These are phyloP conservation scores for Furcasterigmium furcatum DNA, from an alignment of 2,329 filamentous ascomycete genomes.

Conservation along the genomic window DNA sequence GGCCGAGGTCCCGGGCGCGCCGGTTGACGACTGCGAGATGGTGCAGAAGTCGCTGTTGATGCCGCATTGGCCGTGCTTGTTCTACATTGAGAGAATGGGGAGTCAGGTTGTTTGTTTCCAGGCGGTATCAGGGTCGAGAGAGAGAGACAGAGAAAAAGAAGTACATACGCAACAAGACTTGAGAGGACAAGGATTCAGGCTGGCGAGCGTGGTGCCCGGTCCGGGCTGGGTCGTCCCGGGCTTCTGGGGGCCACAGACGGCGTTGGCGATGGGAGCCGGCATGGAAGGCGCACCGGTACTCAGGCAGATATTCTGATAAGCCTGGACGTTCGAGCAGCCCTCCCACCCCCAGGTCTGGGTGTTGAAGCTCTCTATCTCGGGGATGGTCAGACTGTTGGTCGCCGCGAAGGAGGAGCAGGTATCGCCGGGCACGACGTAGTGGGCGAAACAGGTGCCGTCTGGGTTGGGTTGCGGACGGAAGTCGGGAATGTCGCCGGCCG, in stretches of 20 bases:
- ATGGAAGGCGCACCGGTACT: slow-evolving; percentile 28
- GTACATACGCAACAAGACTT: slow-evolving; percentile 25
- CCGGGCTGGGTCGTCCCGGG: too few relatives aligned
- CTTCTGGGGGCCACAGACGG: slow-evolving; percentile 29
- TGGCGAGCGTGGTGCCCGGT: slow-evolving; percentile 13
- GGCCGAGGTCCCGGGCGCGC: slow-evolving; percentile 13
- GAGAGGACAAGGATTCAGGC: slow-evolving; percentile 23
- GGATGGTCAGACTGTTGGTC: slow-evolving; percentile 26
- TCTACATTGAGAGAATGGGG: too few relatives aligned
- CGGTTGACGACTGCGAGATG: slow-evolving; percentile 8
- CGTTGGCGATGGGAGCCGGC: slow-evolving; percentile 22
- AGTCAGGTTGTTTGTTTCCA: too few relatives aligned
- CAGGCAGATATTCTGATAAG: slow-evolving; percentile 25
- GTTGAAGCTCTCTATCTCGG: slow-evolving; percentile 32
- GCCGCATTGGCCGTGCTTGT: slow-evolving; percentile 42
- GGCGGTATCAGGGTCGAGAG: too few relatives aligned
- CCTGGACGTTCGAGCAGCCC: slow-evolving; percentile 23
- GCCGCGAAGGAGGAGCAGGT: slow-evolving; percentile 28
- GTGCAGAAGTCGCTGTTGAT: slow-evolving; percentile 38
- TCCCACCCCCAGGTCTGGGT: slow-evolving; percentile 34
- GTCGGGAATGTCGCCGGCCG: slow-evolving; percentile 16
- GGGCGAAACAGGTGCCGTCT: slow-evolving; percentile 30
- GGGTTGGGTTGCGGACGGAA: slow-evolving; percentile 21
- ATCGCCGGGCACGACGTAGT: slow-evolving; percentile 28
- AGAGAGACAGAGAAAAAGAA: too few relatives aligned